Evolutionary conservation across 2,329 filamentous ascomycete species (phyloP).

Genomic region (Trichoderma sp.): DNA sequence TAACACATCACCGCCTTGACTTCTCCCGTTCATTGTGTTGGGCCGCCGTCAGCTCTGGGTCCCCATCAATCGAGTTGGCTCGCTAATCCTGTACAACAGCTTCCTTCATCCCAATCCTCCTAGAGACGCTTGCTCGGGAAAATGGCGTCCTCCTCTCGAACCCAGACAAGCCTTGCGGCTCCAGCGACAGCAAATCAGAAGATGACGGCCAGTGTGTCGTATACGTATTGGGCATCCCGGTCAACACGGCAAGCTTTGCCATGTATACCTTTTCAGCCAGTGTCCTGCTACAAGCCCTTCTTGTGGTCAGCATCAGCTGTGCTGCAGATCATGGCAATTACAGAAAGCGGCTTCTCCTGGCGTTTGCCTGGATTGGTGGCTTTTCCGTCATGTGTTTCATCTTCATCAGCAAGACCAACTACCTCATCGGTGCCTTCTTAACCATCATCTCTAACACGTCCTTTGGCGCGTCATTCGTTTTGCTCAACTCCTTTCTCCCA

Average conservation of each 20-base stretch:
- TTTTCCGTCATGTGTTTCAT: conserved; percentile 86
- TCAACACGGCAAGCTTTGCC: conserved; percentile 95
- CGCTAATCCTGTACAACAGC: conserved; percentile 46
- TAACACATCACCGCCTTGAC: not conserved
- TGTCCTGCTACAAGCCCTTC: conserved; percentile 80
- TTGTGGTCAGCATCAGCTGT: conserved; percentile 95
- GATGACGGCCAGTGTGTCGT: conserved; percentile 74
- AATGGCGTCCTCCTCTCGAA: conserved; percentile 85
- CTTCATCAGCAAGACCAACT: conserved; percentile 69
- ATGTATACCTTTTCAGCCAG: conserved; percentile 98
- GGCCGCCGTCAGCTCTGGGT: not conserved
- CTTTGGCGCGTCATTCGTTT: conserved; percentile 91
- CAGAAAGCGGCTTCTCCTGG: conserved; percentile 81
- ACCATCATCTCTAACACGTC: conserved; percentile 91
- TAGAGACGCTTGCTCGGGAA: conserved; percentile 90
- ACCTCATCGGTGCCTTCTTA: conserved; percentile 76
- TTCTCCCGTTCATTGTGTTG: not conserved
- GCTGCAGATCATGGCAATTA: conserved; percentile 92
- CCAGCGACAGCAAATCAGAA: conserved; percentile 54
- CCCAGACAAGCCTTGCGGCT: conserved; percentile 69
- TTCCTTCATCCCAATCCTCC: conserved; percentile 91
- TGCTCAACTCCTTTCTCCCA: conserved; percentile 92
- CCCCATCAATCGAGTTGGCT: not conserved
- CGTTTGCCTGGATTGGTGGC: conserved; percentile 81
- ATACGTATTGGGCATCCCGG: conserved; percentile 74